These are phyloP conservation scores for Blumeriella jaapii DNA, from an alignment of 2,329 filamentous ascomycete genomes.

Conservation along the genomic window DNA sequence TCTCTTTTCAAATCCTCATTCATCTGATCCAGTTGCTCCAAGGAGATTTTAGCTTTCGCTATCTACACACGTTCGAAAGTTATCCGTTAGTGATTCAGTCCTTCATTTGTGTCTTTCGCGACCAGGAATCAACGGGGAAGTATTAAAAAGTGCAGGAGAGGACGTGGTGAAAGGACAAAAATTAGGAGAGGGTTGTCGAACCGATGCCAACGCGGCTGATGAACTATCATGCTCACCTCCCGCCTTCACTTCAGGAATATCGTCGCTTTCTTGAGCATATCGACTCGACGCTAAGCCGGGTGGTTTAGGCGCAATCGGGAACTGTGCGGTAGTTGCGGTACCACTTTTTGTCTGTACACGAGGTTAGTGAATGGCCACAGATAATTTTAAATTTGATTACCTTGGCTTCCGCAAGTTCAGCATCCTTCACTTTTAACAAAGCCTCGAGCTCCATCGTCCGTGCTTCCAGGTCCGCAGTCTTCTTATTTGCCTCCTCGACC, in stretches of 20 bases:
- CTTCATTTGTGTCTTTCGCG: neutral
- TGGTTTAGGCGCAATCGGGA: constrained; percentile 26
- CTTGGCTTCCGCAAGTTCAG: constrained; percentile 50
- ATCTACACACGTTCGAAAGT: constrained; percentile 19
- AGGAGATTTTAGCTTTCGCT: constrained; percentile 25
- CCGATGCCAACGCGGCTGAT: constrained; percentile 55
- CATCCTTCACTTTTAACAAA: constrained; percentile 41
- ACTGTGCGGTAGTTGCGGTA: constrained; percentile 25
- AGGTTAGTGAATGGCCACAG: constrained; percentile 10
- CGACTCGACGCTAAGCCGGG: constrained; percentile 41
- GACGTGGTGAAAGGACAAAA: constrained; percentile 9
- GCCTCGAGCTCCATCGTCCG: constrained; percentile 31
- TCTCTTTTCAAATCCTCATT: constrained; percentile 45
- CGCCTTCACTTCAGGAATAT: constrained; percentile 31
- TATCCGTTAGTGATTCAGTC: constrained; percentile 12
- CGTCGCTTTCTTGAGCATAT: constrained; percentile 34
- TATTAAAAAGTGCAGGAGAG: constrained; percentile 2
- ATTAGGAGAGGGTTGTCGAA: constrained; percentile 34
- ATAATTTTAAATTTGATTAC: constrained; percentile 27
- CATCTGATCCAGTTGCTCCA: constrained; percentile 34
- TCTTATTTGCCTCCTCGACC: constrained; percentile 41
- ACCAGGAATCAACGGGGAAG: too few relatives aligned
- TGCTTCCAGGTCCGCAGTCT: constrained; percentile 29
- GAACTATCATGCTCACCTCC: constrained; percentile 50
- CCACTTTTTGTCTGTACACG: constrained; percentile 34